These are phyloP conservation scores for Clavispora fructus DNA, from an alignment of 805 yeast species.

Conservation along the genomic window DNA sequence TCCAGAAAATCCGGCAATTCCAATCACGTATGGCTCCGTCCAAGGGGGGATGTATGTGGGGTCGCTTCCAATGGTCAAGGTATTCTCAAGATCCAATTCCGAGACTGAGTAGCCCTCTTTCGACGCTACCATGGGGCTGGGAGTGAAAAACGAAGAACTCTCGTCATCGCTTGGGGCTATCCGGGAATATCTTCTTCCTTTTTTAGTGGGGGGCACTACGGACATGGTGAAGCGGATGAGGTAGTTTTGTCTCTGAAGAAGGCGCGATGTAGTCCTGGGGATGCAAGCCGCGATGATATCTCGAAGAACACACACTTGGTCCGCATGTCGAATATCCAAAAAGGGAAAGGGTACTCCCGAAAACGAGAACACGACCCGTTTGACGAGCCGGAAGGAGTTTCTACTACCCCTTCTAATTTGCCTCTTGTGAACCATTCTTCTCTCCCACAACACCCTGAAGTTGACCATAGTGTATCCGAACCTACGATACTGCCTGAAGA, in stretches of 20 bases:
- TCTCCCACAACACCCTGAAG: not conserved
- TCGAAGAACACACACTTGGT: not conserved
- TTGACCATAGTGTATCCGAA: not conserved
- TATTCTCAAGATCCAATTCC: not conserved
- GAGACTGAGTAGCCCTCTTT: not conserved
- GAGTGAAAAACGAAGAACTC: conserved; percentile 21
- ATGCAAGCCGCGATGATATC: not conserved
- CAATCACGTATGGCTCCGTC: conserved; percentile 81
- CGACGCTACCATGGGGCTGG: conserved; percentile 2
- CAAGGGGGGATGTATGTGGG: conserved; percentile 63
- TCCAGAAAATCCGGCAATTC: conserved; percentile 71
- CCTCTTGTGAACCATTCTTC: not conserved
- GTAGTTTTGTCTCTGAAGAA: not conserved
- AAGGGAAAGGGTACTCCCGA: not conserved
- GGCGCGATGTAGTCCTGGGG: not conserved
- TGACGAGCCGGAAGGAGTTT: not conserved
- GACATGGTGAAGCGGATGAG: not conserved
- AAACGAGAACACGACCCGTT: not conserved
- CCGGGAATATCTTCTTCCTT: conserved; percentile 14
- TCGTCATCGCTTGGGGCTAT: conserved; percentile 21
- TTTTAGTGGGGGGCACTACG: not conserved
- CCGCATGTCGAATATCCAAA: not conserved
- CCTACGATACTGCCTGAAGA: not conserved
- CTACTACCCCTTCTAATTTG: not conserved
- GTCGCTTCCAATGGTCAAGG: not conserved